These are phyloP conservation scores for Penicillium paxilli DNA, from an alignment of 495 filamentous ascomycete genomes.

Conservation along the genomic window DNA sequence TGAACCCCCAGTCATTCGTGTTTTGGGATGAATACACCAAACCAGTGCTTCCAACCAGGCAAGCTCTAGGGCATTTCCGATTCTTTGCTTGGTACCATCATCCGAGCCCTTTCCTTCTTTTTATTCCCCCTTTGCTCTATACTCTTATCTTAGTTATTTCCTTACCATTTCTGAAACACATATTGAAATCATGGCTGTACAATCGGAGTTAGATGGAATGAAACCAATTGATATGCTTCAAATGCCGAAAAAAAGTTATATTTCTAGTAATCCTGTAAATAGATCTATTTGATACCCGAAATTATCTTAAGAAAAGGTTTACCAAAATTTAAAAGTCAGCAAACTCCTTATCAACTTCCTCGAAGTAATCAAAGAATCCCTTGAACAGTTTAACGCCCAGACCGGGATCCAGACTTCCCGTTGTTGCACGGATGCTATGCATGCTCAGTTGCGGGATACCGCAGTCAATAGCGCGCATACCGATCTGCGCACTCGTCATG, in stretches of 20 bases:
- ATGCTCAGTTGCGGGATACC: constrained; percentile 92
- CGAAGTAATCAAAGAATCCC: constrained; percentile 86
- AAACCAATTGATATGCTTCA: background rate
- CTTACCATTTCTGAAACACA: background rate
- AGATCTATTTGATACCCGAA: constrained; percentile 4
- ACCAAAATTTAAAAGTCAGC: constrained; percentile 39
- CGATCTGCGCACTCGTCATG: constrained; percentile 78
- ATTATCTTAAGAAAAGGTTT: background rate
- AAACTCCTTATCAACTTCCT: constrained; percentile 86
- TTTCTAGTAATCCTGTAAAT: background rate
- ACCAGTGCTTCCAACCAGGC: background rate
- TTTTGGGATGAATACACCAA: background rate
- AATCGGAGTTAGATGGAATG: background rate
- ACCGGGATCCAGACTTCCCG: constrained; percentile 82
- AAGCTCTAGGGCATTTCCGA: background rate
- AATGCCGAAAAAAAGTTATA: background rate
- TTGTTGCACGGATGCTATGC: constrained; percentile 92
- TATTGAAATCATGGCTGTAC: constrained; percentile 3
- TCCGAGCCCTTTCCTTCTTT: too few relatives aligned
- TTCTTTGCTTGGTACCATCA: too few relatives aligned
- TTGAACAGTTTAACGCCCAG: constrained; percentile 85
- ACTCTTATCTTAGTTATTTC: background rate
- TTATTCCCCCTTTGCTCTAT: background rate
- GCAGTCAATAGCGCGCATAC: constrained; percentile 83
- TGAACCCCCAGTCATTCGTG: too few relatives aligned